Percentiles rank a stretch among this genome's conserved stretches.
These are phyloP conservation scores for Gossypium davidsonii DNA, from an alignment of 441 rosid genomes.

Conservation along the genomic window DNA sequence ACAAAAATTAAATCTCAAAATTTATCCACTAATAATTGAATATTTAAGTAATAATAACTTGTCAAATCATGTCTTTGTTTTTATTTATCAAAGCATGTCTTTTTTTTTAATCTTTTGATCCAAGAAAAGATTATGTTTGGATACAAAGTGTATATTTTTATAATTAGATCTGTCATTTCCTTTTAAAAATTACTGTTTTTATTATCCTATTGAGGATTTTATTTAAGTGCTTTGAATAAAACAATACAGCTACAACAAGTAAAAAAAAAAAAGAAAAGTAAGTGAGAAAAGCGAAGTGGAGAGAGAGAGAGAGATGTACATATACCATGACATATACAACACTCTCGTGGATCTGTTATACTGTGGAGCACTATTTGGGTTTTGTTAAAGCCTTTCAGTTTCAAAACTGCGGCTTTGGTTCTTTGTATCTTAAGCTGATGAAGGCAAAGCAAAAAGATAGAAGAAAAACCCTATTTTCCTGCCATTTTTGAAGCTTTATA, in stretches of 20 bases:
- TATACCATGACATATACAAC: constrained; percentile 2
- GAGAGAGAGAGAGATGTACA: not conserved
- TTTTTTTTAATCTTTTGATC: not conserved
- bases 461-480: constrained; percentile 5
- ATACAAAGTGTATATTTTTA: not conserved
- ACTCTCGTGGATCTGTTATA: constrained; percentile 23
- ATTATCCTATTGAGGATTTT: not conserved
- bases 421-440: constrained; percentile 13
- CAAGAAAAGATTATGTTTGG: not conserved
- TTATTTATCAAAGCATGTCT: not conserved
- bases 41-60: not conserved
- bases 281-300: not conserved
- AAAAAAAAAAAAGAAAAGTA: not conserved
- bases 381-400: constrained; percentile 19
- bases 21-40: too few species aligned
- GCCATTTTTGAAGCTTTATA: not conserved
- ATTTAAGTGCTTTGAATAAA: not conserved
- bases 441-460: not conserved
- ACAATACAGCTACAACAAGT: not conserved
- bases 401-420: constrained; percentile 14
- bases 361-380: constrained; percentile 27
- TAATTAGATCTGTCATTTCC: not conserved
- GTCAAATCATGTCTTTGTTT: not conserved
- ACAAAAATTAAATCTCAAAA: too few species aligned
- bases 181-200: not conserved